Evolutionary conservation across 1,284 basidiomycete species (phyloP), one percentile per base, ranked within the genome.

Genomic region (Moesziomyces globuligerus): DNA sequence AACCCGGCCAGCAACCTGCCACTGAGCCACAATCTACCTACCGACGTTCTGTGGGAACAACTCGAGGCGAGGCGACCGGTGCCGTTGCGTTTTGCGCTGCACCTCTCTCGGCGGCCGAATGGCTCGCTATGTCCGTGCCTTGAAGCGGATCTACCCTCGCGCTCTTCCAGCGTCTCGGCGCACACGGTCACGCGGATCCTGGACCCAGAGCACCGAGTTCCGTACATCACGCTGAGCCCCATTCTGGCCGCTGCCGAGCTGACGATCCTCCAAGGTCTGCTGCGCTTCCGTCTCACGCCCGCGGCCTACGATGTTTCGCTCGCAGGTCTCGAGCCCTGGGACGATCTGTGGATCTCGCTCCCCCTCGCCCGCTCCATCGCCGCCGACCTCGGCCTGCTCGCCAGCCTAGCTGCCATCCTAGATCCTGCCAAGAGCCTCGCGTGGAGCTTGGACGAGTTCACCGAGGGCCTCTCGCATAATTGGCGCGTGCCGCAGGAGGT

Each of bases 381-480:
- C 0, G 11, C 50, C 5, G 10, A 42, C 3, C 49, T 72, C 1
- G 45, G 39, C 2, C 41, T 72, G 1, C n/a, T 26, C 0, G 6
- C 43, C 0, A 15, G 34, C 4, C 34, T 72, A 2, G 24, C 54
- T 3, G 36, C 37, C 18, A 42, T 65, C 1, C 32, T 73, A 7
- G 66, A 73, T 17, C 7, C 34, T 3, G 42, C 36, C 25, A 61
- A 10, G 0, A 11, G 21, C 3, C 34, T 24, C 0, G 65, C 53
- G 1, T 73, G 70, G 70, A 69, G 65, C n/a, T 23, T 64, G 8
- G 60, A 70, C 26, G 67, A 70, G 21, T 49, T 54, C 24, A n/a
- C 28, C 0, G 11, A 29, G 10, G 60, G 67, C 0, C 7, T 70
- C 6, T 41, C 48, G 13, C 66, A 70, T 53, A 73, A 73, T 13